These are phyloP conservation scores for Spathaspora sp. DNA, from an alignment of 805 yeast species.

Conservation along the genomic window DNA sequence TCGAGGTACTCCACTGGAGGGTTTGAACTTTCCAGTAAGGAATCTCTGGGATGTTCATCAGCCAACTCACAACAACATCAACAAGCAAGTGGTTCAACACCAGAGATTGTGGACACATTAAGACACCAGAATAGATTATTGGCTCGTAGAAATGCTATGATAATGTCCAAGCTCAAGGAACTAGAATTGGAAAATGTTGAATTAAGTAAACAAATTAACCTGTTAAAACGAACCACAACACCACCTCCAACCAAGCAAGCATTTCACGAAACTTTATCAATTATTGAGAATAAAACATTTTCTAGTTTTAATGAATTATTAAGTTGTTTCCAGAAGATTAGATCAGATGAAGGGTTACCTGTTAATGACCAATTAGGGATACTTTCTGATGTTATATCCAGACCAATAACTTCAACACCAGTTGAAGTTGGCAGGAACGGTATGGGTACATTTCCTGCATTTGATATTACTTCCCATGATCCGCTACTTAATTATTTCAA, in stretches of 20 bases:
- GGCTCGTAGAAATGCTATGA: constrained; percentile 54
- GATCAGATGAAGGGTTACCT: constrained; percentile 38
- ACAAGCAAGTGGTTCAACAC: neutral
- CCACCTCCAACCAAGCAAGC: constrained; percentile 23
- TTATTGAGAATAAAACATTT: constrained; percentile 39
- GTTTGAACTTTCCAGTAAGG: neutral
- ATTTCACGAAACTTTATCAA: constrained; percentile 32
- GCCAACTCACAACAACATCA: neutral
- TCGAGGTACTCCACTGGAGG: constrained; percentile 1
- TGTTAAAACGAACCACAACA: constrained; percentile 33
- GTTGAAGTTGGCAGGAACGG: constrained; percentile 3
- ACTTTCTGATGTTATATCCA: neutral
- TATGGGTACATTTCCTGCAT: neutral
- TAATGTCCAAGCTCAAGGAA: constrained; percentile 48
- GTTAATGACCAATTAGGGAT: constrained; percentile 4
- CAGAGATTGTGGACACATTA: neutral
- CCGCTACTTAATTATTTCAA: neutral
- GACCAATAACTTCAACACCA: constrained; percentile 19
- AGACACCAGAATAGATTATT: constrained; percentile 52
- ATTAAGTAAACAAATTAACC: constrained; percentile 48
- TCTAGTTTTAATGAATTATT: constrained; percentile 44
- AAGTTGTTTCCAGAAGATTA: constrained; percentile 37
- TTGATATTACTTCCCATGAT: neutral
- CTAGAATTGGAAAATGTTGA: constrained; percentile 51
- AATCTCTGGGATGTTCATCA: neutral